Percentiles rank a stretch among this genome's conserved stretches.
Evolutionary conservation across 306 rosid genomes (phyloP).

Genomic region (Mucuna pruriens): DNA sequence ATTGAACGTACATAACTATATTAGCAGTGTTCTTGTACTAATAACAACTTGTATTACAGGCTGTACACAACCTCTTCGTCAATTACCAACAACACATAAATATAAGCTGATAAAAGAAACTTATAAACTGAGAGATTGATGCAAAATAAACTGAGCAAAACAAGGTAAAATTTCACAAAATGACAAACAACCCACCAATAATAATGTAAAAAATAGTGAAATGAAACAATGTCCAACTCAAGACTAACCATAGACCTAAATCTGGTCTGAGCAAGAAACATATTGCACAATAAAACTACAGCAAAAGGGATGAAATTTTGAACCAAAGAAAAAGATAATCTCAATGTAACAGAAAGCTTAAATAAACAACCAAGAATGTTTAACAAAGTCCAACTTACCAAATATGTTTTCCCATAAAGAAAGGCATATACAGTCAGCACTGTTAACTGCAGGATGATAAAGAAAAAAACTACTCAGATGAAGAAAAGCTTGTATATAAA

Average conservation of each 20-base stretch:
- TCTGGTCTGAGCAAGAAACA: background rate
- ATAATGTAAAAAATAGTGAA: background rate
- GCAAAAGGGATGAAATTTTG: background rate
- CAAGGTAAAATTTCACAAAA: background rate
- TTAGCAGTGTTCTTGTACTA: background rate
- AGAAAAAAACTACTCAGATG: conserved; percentile 32
- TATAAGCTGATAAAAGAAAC: background rate
- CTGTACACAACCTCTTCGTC: background rate
- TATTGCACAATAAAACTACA: conserved; percentile 2
- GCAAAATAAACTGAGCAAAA: background rate
- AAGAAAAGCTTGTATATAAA: conserved; percentile 16
- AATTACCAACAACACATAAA: background rate
- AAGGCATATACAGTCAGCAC: conserved; percentile 86
- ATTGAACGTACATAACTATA: background rate
- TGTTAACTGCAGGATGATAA: conserved; percentile 72
- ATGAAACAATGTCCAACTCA: conserved; percentile 5
- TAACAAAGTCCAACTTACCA: conserved; percentile 64
- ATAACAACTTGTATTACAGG: background rate
- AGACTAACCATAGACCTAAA: background rate
- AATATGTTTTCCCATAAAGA: conserved; percentile 82
- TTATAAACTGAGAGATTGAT: background rate
- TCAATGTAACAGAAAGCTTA: conserved; percentile 1
- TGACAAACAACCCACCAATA: background rate
- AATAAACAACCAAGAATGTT: background rate
- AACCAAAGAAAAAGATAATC: background rate